Evolutionary conservation across 495 filamentous ascomycete genomes (phyloP), one percentile per base, ranked within the genome.

Genomic region (Thermochaetoides thermophila): DNA sequence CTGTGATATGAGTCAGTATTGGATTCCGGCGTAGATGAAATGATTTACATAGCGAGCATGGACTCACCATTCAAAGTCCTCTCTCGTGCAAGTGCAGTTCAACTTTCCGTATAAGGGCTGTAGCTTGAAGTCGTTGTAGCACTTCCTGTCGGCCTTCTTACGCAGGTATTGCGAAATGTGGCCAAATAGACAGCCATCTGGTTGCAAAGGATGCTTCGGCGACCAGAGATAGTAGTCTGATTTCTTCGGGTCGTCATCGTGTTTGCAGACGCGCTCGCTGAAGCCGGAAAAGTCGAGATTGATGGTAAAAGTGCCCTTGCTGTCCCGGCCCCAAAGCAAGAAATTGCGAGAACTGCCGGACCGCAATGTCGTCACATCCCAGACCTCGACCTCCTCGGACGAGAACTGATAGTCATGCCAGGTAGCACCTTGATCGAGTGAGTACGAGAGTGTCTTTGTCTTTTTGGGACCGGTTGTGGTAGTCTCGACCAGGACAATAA

Each of bases 41-140:
- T n/a, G n/a, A n/a, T n/a, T n/a, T n/a, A n/a, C 20, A 25, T 10
- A 8, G 24, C 1, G 13, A 29, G 3, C 8, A 20, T 9, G n/a
- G 18, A 58, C 73, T 59, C 59, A 92, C 85, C 89, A 99, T 70
- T 99, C 91, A 56, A 76, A 99, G 58, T 99, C 91, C 20, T 72
- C 63, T 18, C 78, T 64, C 2, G 69, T 78, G 52, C 91, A 99
- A 35, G 69, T 61, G 63, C 91, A 99, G 49, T 87, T 81, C 38
- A 64, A 51, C 28, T 60, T 61, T 27, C 66, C 64, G 57, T 84
- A 81, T 3, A 84, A 59, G 21, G 71, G 65, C 25, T 74, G 65
- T 55, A 89, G 61, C 34, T 63, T 64, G 16, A 55, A 66, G 33
- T 78, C 74, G 42, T 92, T 92, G 61, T 73, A 89, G 61, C 91